Percentiles rank a stretch among this genome's conserved stretches.
phyloP scores from a whole-genome alignment of 805 yeast genomes.

The Ogataea chonburiensis region DNA sequence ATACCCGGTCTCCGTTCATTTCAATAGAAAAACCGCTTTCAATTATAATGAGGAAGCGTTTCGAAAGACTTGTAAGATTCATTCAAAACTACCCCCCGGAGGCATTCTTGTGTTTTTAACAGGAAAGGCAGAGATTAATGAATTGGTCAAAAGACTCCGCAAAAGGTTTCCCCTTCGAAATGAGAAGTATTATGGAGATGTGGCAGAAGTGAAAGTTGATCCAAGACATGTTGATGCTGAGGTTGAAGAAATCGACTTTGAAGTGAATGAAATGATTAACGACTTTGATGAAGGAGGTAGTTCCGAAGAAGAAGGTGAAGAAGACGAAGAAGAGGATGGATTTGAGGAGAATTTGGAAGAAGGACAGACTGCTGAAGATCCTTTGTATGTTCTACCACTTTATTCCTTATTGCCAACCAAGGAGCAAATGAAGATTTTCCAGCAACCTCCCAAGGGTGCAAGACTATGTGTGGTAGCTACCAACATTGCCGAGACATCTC shows the following conservation, averaged over 20 bases:
- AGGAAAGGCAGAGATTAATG: constrained; percentile 88
- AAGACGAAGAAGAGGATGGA: constrained; percentile 57
- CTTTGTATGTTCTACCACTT: constrained; percentile 85
- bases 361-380: constrained; percentile 70
- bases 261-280: constrained; percentile 38
- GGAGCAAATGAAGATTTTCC: constrained; percentile 92
- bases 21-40: constrained; percentile 72
- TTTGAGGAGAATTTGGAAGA: constrained; percentile 71
- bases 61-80: constrained; percentile 83
- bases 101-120: constrained; percentile 90
- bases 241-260: constrained; percentile 83
- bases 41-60: constrained; percentile 87
- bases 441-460: constrained; percentile 79
- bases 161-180: constrained; percentile 60
- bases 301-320: constrained; percentile 47
- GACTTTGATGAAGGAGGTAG: constrained; percentile 41
- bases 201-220: constrained; percentile 47
- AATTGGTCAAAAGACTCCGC: constrained; percentile 67
- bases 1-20: constrained; percentile 89
- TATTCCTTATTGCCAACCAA: constrained; percentile 91
- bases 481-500: constrained; percentile 95
- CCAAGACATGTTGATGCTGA: constrained; percentile 70
- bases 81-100: constrained; percentile 83
- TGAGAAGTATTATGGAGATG: constrained; percentile 28
- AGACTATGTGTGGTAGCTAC: constrained; percentile 94